Conservation (phyloP, 805 yeast species). For the Isabelozyma rhagii region DNA sequence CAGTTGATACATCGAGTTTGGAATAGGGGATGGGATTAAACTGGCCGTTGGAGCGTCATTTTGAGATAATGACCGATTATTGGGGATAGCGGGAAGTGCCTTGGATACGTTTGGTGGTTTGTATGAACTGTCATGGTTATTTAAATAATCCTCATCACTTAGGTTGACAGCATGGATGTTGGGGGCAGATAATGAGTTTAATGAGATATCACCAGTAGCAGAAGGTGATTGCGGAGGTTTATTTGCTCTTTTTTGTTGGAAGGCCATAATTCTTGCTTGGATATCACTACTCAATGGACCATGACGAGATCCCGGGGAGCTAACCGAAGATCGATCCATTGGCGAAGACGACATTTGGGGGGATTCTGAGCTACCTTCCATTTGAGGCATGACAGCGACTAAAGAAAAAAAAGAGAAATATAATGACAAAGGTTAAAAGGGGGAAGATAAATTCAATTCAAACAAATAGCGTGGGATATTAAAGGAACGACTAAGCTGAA, state of each 20-base stretch:
- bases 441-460: no score
- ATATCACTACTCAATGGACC: constrained; percentile 60
- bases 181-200: background rate
- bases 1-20: background rate
- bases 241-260: constrained; percentile 68
- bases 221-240: constrained; percentile 2
- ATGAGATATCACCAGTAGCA: background rate
- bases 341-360: background rate
- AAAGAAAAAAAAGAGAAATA: no score
- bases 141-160: constrained; percentile 1
- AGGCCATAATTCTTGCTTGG: constrained; percentile 83
- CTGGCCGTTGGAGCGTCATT: constrained; percentile 6
- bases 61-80: constrained; percentile 5
- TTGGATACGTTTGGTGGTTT: background rate
- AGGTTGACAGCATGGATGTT: background rate
- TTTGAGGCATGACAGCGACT: background rate
- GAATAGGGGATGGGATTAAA: constrained; percentile 7
- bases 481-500: background rate
- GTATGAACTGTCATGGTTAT: background rate
- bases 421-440: no score
- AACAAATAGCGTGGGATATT: background rate
- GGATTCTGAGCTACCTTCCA: background rate
- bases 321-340: background rate
- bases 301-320: constrained; percentile 1
- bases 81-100: constrained; percentile 1